Conservation (phyloP, 2,329 filamentous ascomycete genomes). For the Iodosphaeria phyllophila region DNA sequence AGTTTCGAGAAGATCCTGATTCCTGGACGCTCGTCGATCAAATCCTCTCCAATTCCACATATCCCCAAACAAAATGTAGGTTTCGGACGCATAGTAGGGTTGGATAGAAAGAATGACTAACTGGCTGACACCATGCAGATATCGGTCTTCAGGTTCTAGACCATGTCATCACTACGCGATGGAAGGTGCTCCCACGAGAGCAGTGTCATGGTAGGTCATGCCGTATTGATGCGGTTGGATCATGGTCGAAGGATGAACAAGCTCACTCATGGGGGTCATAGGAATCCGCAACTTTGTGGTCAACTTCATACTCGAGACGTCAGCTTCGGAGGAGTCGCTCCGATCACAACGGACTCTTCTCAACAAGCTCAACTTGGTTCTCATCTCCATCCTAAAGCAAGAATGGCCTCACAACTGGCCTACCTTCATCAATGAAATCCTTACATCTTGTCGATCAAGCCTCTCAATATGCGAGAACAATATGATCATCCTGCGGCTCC, state of each 20-base stretch:
- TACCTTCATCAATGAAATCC: constrained; percentile 99
- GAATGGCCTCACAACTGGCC: constrained; percentile 99
- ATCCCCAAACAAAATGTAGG: constrained; percentile 91
- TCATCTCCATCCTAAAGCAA: constrained; percentile 95
- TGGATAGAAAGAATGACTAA: constrained; percentile 1
- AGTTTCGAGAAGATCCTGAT: constrained; percentile 99
- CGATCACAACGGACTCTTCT: constrained; percentile 72
- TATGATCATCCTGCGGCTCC: constrained; percentile 89
- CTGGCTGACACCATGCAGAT: constrained; percentile 32
- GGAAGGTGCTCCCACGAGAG: constrained; percentile 92
- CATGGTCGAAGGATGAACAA: not conserved
- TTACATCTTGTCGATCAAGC: constrained; percentile 86
- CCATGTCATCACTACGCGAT: constrained; percentile 95
- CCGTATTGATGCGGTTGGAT: not conserved
- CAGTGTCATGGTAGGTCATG: constrained; percentile 64
- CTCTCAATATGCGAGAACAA: constrained; percentile 99
- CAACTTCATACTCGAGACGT: constrained; percentile 92
- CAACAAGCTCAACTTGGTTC: constrained; percentile 95
- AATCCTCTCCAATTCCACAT: constrained; percentile 82
- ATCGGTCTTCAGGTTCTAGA: constrained; percentile 91
- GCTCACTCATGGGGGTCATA: no score
- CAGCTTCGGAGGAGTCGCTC: constrained; percentile 73
- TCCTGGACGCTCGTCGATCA: constrained; percentile 95
- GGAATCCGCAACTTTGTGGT: constrained; percentile 99
- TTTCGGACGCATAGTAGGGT: constrained; percentile 1